phyloP scores from a whole-genome alignment of 176 grass and related monocot species.

The Musa troglodytarum region DNA sequence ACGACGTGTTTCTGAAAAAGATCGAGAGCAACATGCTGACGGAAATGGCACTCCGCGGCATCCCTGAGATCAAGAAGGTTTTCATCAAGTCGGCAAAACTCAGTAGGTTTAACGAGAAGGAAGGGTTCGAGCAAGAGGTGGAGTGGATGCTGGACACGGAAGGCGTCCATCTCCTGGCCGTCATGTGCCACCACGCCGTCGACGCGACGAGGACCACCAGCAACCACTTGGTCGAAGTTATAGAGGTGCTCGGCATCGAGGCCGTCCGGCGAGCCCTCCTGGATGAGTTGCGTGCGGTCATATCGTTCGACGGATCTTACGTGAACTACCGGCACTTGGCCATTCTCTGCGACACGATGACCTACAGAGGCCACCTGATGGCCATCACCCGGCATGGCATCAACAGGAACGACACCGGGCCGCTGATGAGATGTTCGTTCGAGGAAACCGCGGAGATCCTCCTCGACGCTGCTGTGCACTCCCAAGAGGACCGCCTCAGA shows the following conservation, averaged over 20 bases:
- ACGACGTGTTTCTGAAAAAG: conserved; percentile 69
- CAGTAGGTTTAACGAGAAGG: conserved; percentile 59
- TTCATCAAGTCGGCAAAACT: conserved; percentile 77
- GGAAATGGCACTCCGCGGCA: conserved; percentile 94
- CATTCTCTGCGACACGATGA: conserved; percentile 98
- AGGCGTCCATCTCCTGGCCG: conserved; percentile 85
- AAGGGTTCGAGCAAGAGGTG: conserved; percentile 55
- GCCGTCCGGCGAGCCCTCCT: conserved; percentile 77
- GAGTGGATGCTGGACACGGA: conserved; percentile 99
- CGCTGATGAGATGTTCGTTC: conserved; percentile 88
- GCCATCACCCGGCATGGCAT: conserved; percentile 92
- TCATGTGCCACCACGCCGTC: conserved; percentile 90
- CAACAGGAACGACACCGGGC: conserved; percentile 84
- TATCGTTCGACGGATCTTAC: conserved; percentile 96
- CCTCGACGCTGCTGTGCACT: conserved; percentile 81
- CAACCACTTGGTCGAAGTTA: conserved; percentile 97
- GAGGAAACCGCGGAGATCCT: conserved; percentile 94
- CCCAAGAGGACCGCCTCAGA: conserved; percentile 72
- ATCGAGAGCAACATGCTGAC: conserved; percentile 96
- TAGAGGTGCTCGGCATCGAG: conserved; percentile 93
- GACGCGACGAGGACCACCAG: conserved; percentile 92
- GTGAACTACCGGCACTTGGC: conserved; percentile 93
- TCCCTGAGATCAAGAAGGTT: conserved; percentile 96
- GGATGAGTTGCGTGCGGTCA: conserved; percentile 89
- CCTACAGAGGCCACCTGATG: conserved; percentile 88